These are phyloP conservation scores for Fusarium sp. DNA, from an alignment of 2,329 filamentous ascomycete genomes.

Conservation along the genomic window DNA sequence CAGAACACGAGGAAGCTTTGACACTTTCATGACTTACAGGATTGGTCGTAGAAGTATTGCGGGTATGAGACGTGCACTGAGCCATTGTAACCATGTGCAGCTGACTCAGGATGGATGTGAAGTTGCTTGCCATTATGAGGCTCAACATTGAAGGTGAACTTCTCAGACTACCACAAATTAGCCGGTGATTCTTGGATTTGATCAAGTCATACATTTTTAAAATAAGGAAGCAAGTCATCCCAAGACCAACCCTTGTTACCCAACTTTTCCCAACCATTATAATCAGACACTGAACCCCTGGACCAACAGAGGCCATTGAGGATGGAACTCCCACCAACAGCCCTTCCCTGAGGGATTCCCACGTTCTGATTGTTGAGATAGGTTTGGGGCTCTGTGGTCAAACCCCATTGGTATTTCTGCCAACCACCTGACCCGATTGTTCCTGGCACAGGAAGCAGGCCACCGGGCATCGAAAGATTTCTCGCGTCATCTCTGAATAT, in stretches of 20 bases:
- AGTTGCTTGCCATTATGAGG: background rate
- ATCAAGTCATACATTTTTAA: conserved; percentile 51
- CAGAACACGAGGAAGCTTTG: background rate
- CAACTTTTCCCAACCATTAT: conserved; percentile 57
- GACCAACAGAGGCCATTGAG: conserved; percentile 55
- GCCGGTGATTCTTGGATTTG: no score
- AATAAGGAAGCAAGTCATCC: conserved; percentile 54
- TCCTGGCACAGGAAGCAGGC: conserved; percentile 15
- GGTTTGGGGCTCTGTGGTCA: conserved; percentile 46
- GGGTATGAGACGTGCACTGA: conserved; percentile 25
- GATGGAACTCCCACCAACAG: conserved; percentile 54
- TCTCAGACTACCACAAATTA: conserved; percentile 14
- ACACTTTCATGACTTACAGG: background rate
- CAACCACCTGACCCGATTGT: conserved; percentile 5
- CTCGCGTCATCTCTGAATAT: conserved; percentile 7
- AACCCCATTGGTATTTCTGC: conserved; percentile 34
- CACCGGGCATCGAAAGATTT: conserved; percentile 7
- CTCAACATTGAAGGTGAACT: conserved; percentile 8
- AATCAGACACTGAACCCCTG: conserved; percentile 52
- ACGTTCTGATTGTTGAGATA: conserved; percentile 42
- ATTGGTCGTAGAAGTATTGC: conserved; percentile 18
- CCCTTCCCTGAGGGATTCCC: conserved; percentile 46
- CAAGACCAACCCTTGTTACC: conserved; percentile 57
- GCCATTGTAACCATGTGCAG: conserved; percentile 8
- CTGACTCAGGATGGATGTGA: conserved; percentile 4